Evolutionary conservation across 345 rosid species (phyloP).

Genomic region (Camelina sativa): DNA sequence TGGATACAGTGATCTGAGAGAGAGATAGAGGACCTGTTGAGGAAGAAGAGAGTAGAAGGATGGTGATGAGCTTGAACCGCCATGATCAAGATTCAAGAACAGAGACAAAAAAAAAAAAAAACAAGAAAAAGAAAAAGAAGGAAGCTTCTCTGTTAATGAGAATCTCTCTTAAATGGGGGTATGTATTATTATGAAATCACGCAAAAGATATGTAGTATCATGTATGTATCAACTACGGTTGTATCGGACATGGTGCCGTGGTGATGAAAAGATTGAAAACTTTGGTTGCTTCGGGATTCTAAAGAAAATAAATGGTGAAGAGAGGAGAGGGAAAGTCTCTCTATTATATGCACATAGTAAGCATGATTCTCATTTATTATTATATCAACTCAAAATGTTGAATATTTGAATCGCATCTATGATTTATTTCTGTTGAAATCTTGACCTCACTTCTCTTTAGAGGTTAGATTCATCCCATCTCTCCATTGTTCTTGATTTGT

Average conservation of each 20-base stretch:
- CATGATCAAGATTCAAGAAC: constrained; percentile 53
- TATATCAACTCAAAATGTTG: constrained; percentile 7
- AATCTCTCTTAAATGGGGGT: background rate
- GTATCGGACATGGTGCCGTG: constrained; percentile 24
- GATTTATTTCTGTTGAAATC: too few species aligned
- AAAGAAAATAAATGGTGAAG: constrained; percentile 18
- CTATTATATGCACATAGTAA: constrained; percentile 27
- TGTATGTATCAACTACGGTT: constrained; percentile 23
- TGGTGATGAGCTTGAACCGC: constrained; percentile 94
- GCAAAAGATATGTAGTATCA: constrained; percentile 25
- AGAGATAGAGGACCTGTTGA: constrained; percentile 57
- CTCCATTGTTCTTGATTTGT: too few species aligned
- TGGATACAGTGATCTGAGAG: background rate
- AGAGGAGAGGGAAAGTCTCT: constrained; percentile 26
- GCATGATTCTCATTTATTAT: constrained; percentile 49
- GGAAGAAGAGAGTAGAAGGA: constrained; percentile 74
- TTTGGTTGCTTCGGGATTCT: constrained; percentile 31
- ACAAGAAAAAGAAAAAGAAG: constrained; percentile 1
- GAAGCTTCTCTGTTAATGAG: constrained; percentile 29
- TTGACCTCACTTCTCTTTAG: too few species aligned
- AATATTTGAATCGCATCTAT: constrained; percentile 38
- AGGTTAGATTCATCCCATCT: too few species aligned
- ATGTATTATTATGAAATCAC: constrained; percentile 1
- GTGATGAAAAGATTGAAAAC: constrained; percentile 11
- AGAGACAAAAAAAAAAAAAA: background rate